phyloP scores from a whole-genome alignment of 2,329 filamentous ascomycete genomes.

The Plectosphaerella cucumerina region DNA sequence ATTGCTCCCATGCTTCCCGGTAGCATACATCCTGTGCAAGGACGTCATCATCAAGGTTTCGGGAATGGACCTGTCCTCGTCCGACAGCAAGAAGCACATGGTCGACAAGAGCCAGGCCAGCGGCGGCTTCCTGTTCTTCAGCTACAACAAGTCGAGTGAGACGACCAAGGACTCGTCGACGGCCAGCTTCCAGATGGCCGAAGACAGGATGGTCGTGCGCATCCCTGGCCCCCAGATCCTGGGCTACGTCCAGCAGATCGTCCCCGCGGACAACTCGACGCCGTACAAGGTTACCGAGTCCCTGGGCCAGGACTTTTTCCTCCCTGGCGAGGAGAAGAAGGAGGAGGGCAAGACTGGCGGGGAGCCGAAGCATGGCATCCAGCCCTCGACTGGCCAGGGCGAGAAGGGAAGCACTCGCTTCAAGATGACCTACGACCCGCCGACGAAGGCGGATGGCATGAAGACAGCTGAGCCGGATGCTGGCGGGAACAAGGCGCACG shows the following conservation, averaged over 20 bases:
- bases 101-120: neutral
- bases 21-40: neutral
- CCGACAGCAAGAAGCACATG: neutral
- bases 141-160: neutral
- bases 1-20: neutral
- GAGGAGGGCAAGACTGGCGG: neutral
- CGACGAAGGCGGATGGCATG: neutral
- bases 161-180: neutral
- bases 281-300: neutral
- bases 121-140: neutral
- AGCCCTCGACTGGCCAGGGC: neutral
- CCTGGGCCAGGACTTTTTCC: neutral
- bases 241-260: neutral
- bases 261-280: neutral
- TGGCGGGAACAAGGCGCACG: neutral
- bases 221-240: neutral
- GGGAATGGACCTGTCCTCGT: neutral
- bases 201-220: neutral
- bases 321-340: neutral
- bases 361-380: neutral
- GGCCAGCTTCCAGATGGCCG: neutral
- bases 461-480: neutral
- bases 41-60: neutral
- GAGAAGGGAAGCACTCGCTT: neutral
- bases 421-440: neutral